Conservation (phyloP, 805 yeast species). For the Metschnikowia orientalis region DNA sequence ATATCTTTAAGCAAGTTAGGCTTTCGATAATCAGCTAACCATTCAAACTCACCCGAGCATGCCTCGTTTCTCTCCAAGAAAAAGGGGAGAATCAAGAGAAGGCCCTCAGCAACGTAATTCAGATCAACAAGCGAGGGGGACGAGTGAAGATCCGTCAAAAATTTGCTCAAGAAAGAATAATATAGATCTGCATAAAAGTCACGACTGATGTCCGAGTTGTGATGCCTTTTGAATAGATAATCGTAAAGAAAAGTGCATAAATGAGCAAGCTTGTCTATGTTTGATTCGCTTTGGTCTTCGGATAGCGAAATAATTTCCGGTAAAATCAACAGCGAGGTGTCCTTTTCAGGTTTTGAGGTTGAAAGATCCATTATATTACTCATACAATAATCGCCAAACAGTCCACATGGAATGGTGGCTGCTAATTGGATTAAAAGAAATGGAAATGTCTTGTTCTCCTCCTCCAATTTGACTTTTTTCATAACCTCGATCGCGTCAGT, state of each 20-base stretch:
- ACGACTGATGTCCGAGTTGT: conserved; percentile 1
- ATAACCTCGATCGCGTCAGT: background rate
- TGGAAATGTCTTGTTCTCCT: conserved; percentile 6
- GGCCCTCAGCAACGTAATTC: conserved; percentile 57
- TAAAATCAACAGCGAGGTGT: background rate
- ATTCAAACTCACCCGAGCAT: conserved; percentile 7
- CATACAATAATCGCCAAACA: too few relatives aligned
- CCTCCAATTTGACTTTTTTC: background rate
- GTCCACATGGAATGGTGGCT: conserved; percentile 6
- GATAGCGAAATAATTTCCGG: background rate
- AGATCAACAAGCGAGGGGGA: conserved; percentile 26
- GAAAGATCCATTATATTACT: background rate
- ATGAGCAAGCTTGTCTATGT: conserved; percentile 5
- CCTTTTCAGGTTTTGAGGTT: background rate
- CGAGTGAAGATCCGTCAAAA: conserved; percentile 20
- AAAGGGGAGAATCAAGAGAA: conserved; percentile 53
- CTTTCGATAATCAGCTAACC: conserved; percentile 15
- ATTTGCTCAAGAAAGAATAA: conserved; percentile 23
- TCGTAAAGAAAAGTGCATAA: conserved; percentile 7
- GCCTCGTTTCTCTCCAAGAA: conserved; percentile 39
- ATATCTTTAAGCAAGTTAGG: conserved; percentile 27
- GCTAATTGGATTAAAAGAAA: conserved; percentile 19
- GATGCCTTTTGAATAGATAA: conserved; percentile 5
- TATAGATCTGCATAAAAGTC: conserved; percentile 1
- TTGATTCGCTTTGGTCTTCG: background rate